phyloP scores from a whole-genome alignment of 2,329 filamentous ascomycete species.

The Trichocomaceae sp. region DNA sequence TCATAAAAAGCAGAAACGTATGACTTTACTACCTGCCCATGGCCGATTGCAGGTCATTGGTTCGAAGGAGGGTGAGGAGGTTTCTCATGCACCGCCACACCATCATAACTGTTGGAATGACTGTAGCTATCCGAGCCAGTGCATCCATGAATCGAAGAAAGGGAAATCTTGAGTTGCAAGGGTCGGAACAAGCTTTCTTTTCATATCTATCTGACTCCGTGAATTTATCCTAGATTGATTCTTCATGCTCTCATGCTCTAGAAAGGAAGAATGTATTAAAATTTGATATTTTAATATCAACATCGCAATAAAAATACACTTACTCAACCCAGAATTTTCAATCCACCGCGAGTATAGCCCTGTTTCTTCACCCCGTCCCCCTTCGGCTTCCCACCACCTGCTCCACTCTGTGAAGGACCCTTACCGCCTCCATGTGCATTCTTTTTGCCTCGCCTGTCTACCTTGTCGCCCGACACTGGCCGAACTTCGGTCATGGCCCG shows the following conservation, averaged over 20 bases:
- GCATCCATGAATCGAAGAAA: not conserved
- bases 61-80: not conserved
- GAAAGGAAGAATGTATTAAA: not conserved
- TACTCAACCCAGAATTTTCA: conserved; percentile 39
- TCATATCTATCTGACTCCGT: not conserved
- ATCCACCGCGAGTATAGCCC: conserved; percentile 40
- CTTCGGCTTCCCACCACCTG: conserved; percentile 38
- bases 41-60: conserved; percentile 1
- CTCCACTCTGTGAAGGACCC: conserved; percentile 18
- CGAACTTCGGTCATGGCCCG: conserved; percentile 90
- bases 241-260: not conserved
- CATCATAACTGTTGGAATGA: conserved; percentile 8
- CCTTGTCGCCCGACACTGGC: conserved; percentile 60
- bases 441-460: conserved; percentile 49
- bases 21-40: not conserved
- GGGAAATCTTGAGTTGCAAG: not conserved
- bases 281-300: not conserved
- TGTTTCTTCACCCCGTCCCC: conserved; percentile 41
- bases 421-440: conserved; percentile 20
- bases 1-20: not conserved
- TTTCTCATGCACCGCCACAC: too few species aligned
- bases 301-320: not conserved
- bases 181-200: not conserved
- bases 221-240: not conserved
- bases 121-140: conserved; percentile 12